Percentiles rank a stretch among this genome's conserved stretches.
These are phyloP conservation scores for Pleurotus pulmonarius DNA, from an alignment of 768 basidiomycete species.

Conservation along the genomic window DNA sequence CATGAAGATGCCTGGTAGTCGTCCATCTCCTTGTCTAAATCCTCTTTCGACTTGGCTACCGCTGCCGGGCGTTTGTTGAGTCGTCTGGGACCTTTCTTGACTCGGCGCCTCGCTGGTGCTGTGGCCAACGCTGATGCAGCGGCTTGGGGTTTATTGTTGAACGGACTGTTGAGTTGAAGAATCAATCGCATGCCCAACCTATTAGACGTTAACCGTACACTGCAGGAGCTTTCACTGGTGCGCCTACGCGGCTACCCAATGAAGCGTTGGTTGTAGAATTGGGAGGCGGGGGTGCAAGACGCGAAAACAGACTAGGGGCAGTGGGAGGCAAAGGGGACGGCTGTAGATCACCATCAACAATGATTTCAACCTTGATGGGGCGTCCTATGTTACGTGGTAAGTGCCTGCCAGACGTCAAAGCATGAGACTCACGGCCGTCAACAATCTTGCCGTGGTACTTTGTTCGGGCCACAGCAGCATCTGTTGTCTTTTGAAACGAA, in stretches of 20 bases:
- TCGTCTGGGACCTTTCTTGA: conserved; percentile 73
- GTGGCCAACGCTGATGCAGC: conserved; percentile 21
- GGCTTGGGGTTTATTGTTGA: not conserved
- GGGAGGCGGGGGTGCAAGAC: not conserved
- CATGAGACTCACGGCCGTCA: conserved; percentile 52
- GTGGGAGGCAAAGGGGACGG: conserved; percentile 15
- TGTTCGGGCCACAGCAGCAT: conserved; percentile 57
- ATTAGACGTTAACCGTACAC: not conserved
- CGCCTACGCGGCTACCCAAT: not conserved
- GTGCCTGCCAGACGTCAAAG: conserved; percentile 1
- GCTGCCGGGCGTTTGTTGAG: conserved; percentile 49
- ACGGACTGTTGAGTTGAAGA: not conserved
- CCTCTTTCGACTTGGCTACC: conserved; percentile 39
- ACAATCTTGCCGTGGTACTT: conserved; percentile 79
- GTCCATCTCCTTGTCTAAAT: conserved; percentile 81
- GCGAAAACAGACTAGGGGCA: not conserved
- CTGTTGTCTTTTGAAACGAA: conserved; percentile 56
- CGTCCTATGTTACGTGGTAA: conserved; percentile 38
- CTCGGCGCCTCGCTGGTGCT: conserved; percentile 37
- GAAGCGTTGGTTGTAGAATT: conserved; percentile 9
- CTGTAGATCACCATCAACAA: conserved; percentile 39
- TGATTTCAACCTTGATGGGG: conserved; percentile 62
- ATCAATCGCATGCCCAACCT: not conserved
- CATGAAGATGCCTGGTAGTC: conserved; percentile 53
- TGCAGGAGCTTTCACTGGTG: not conserved